Conservation (phyloP, 345 rosid species). For the Eucalyptus regnans region DNA sequence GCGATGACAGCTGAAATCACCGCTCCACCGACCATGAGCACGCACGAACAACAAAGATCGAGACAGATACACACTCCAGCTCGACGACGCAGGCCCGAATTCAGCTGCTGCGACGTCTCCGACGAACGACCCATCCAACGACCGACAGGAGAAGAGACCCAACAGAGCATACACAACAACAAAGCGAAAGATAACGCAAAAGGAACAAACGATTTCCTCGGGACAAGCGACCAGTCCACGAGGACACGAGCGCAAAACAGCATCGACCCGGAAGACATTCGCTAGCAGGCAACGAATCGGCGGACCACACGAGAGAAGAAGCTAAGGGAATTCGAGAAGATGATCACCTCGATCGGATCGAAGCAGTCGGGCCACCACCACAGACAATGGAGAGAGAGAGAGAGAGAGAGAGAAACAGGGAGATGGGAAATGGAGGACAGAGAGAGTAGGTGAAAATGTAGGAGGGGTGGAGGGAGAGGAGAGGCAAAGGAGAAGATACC, state of each 20-base stretch:
- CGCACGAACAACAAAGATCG: not conserved
- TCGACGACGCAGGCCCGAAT: not conserved
- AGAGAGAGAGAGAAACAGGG: not conserved
- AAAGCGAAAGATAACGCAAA: not conserved
- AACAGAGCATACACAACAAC: not conserved
- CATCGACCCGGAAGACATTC: not conserved
- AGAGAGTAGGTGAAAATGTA: not conserved
- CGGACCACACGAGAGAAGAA: not conserved
- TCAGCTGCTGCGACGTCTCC: not conserved
- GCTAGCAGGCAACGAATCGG: not conserved
- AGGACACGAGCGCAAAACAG: not conserved
- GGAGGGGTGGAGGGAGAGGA: not conserved
- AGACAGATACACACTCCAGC: not conserved
- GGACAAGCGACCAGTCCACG: not conserved
- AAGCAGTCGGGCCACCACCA: not conserved
- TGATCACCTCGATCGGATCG: not conserved
- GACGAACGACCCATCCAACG: not conserved
- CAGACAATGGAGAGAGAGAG: not conserved
- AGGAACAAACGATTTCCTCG: not conserved
- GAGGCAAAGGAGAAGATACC: not conserved
- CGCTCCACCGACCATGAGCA: not conserved
- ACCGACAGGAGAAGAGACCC: not conserved
- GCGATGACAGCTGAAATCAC: not conserved
- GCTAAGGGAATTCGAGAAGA: not conserved
- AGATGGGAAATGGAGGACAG: not conserved